Base-by-base conservation (phyloP, 176 grass and related monocot species). In the Juncus effusus region DNA sequence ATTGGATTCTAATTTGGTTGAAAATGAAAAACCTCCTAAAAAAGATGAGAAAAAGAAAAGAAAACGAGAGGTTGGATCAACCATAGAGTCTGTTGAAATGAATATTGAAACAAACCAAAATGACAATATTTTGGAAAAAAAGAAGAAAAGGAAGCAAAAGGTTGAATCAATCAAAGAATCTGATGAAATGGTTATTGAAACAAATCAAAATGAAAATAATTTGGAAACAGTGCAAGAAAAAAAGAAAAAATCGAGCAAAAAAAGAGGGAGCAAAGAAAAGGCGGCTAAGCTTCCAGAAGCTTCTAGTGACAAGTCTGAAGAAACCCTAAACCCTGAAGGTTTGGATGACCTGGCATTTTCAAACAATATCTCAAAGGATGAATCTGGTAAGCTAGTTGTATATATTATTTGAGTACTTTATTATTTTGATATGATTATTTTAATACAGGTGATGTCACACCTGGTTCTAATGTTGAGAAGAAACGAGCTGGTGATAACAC, bases 61-160 rank as follows among this genome's bases (percentile, higher is more conserved):
- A 62, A 62, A 37, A 39, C 35, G 19, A 39, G 35, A 51, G 51
- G 13, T 67, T 47, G 44, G 9, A 47, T 47, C 44, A 47, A 47
- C 9, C 6, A 5, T 47, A 5, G 44, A 47, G 44, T 47, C 44
- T 47, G 44, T 1, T 47, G 44, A 47, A 47, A 47, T 47, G 44
- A 9, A 6, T 9, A 47, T 61, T 38, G 36, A 51, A 64, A 76
- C 51, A 63, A 82, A 82, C 81, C 65, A 73, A 53, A 68, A 41
- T 77, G 74, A 74, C 65, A 75, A 70, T 60, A 36, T 61, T 54
- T 19, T 81, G 74, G 42, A 74, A 74, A 78, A 60, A 75, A 92
- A 79, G 75, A 91, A 79, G 61, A 96, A 40, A 50, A 86, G 54
- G 77, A 84, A 51, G 47, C 61, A 1, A 1, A 37, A 9, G 3